Conservation (phyloP, 2,329 filamentous ascomycete genomes). For the Chaetomium globosum region DNA sequence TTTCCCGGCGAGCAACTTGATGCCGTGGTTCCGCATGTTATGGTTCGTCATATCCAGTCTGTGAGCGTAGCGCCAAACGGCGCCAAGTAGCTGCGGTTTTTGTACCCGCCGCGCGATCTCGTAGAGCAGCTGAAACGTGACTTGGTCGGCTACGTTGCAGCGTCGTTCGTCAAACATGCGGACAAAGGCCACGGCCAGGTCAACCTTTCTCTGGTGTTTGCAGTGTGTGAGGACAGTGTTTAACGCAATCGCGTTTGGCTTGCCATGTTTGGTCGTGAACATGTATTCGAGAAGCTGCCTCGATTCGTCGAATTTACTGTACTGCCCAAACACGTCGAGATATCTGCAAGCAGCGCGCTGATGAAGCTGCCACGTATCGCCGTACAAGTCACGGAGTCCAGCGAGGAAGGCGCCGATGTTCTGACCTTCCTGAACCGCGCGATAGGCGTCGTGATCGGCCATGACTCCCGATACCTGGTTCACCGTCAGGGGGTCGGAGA, state of each 20-base stretch:
- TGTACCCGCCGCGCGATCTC: constrained; percentile 42
- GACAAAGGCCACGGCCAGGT: constrained; percentile 34
- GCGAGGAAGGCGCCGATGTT: constrained; percentile 45
- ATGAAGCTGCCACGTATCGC: constrained; percentile 49
- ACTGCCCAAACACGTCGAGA: constrained; percentile 48
- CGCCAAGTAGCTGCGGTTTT: constrained; percentile 40
- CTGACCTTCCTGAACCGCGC: constrained; percentile 44
- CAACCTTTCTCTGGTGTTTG: constrained; percentile 34
- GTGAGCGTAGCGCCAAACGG: constrained; percentile 43
- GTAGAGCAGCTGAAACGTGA: constrained; percentile 47
- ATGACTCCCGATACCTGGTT: constrained; percentile 48
- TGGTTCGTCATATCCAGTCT: constrained; percentile 36
- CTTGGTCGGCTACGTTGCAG: constrained; percentile 30
- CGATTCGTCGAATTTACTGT: constrained; percentile 42
- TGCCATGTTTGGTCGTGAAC: constrained; percentile 30
- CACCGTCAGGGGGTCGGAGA: constrained; percentile 45
- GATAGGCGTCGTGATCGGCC: constrained; percentile 49
- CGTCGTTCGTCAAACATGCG: constrained; percentile 34
- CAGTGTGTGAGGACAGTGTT: constrained; percentile 42
- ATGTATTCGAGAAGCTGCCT: constrained; percentile 42
- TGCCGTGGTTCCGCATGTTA: constrained; percentile 37
- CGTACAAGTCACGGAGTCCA: constrained; percentile 50
- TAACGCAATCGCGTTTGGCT: constrained; percentile 42
- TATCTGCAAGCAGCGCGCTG: constrained; percentile 44
- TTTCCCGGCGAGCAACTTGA: constrained; percentile 8